Evolutionary conservation across 2,329 filamentous ascomycete genomes (phyloP).

Genomic region (Claviceps sp.): DNA sequence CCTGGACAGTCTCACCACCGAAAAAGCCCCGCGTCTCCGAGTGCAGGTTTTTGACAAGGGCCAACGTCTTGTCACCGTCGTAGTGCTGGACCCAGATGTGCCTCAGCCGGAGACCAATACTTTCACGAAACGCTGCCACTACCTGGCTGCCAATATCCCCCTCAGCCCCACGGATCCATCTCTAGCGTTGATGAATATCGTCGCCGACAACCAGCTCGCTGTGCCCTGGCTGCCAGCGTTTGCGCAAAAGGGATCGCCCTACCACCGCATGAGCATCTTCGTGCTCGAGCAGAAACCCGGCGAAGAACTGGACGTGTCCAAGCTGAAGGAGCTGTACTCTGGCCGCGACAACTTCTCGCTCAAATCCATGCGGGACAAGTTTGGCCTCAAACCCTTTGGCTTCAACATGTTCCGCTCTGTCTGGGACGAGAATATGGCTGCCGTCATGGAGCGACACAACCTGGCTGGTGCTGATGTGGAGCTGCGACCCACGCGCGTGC

Average conservation of each 20-base stretch:
- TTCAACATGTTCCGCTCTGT: slow-evolving; percentile 76
- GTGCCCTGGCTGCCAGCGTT: slow-evolving; percentile 75
- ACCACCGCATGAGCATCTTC: slow-evolving; percentile 78
- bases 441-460: slow-evolving; percentile 69
- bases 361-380: slow-evolving; percentile 58
- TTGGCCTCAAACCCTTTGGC: slow-evolving; percentile 59
- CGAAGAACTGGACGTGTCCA: slow-evolving; percentile 39
- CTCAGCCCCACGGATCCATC: slow-evolving; percentile 39
- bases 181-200: slow-evolving; percentile 51
- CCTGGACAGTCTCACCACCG: slow-evolving; percentile 60
- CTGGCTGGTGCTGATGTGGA: slow-evolving; percentile 69
- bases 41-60: slow-evolving; percentile 78
- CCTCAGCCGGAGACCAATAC: slow-evolving; percentile 61
- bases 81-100: slow-evolving; percentile 81
- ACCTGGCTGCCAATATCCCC: slow-evolving; percentile 56
- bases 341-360: slow-evolving; percentile 58
- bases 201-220: slow-evolving; percentile 51
- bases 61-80: slow-evolving; percentile 69
- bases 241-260: slow-evolving; percentile 78
- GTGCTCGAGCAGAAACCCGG: slow-evolving; percentile 66
- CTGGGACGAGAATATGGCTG: slow-evolving; percentile 82
- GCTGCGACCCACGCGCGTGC: slow-evolving; percentile 67
- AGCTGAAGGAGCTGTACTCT: slow-evolving; percentile 39
- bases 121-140: slow-evolving; percentile 77
- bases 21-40: slow-evolving; percentile 58